Base-by-base conservation (phyloP, 768 basidiomycete genomes). In the Kwoniella dendrophila region DNA sequence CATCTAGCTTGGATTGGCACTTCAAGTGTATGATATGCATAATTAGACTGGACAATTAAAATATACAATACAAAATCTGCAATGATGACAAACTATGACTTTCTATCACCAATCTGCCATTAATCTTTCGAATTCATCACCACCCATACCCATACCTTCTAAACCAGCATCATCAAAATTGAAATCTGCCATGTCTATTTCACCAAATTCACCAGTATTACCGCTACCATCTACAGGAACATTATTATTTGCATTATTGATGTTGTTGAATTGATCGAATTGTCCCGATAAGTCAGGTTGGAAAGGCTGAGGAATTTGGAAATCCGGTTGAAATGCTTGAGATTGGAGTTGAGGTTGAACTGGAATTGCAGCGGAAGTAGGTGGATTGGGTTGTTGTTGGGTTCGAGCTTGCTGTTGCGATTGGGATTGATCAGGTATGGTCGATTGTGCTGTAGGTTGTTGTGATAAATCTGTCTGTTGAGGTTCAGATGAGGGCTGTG, bases 61-160 rank as follows among this genome's bases (percentile, higher is more conserved):
- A n/a, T n/a, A n/a, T n/a, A n/a, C n/a, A n/a, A n/a, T n/a, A n/a
- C n/a, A n/a, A n/a, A n/a, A n/a, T n/a, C n/a, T n/a, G n/a, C n/a
- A n/a, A n/a, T n/a, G n/a, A n/a, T n/a, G n/a, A n/a, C n/a, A n/a
- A n/a, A n/a, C n/a, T n/a, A n/a, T n/a, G n/a, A n/a, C n/a, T n/a
- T n/a, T n/a, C n/a, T n/a, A n/a, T n/a, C n/a, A n/a, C n/a, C n/a
- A n/a, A n/a, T 65, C 52, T 20, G 58, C 63, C 52, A 65, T 59
- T 34, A 65, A 33, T 29, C 57, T 29, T 47, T 65, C 63, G 38
- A 65, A 65, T 24, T 65, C 63, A 53, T 65, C 63, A 10, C 54
- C 51, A 14, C 41, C 53, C 32, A 65, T 59, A n/a, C 50, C 52
- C 41, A 55, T 51, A n/a, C 41, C 40, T 33, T 51, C 49, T 24